phyloP scores from a whole-genome alignment of 495 filamentous ascomycete genomes.

The Penicillium bovifimosum region DNA sequence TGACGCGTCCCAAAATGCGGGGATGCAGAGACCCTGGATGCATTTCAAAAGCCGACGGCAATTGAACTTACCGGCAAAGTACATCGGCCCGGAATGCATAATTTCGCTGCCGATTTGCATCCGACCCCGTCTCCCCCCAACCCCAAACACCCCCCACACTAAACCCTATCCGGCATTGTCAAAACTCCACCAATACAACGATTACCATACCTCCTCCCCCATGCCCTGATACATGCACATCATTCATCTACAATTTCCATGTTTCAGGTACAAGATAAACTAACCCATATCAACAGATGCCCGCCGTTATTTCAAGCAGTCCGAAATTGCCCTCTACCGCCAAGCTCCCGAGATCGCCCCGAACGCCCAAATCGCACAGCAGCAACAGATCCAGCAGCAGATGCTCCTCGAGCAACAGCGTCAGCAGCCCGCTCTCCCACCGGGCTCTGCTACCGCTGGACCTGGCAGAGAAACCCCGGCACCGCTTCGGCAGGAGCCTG shows the following conservation, averaged over 20 bases:
- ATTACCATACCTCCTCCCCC: conserved; percentile 8
- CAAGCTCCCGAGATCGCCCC: conserved; percentile 70
- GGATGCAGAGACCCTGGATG: background rate
- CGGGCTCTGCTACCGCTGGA: conserved; percentile 38
- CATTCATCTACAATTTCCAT: conserved; percentile 3
- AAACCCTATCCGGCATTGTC: conserved; percentile 26
- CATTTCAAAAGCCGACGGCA: conserved; percentile 36
- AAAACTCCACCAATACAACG: conserved; percentile 11
- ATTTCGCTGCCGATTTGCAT: conserved; percentile 8
- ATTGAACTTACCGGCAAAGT: conserved; percentile 19
- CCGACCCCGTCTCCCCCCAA: conserved; percentile 5
- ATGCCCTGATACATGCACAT: background rate
- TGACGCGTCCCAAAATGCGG: conserved; percentile 1
- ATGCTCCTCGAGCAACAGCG: conserved; percentile 32
- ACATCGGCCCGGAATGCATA: conserved; percentile 12
- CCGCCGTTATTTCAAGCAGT: conserved; percentile 97
- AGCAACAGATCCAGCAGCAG: conserved; percentile 44
- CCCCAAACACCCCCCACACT: conserved; percentile 35
- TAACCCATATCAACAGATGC: conserved; percentile 57
- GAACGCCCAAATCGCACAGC: conserved; percentile 42
- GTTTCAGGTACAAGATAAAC: background rate
- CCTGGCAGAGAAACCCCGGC: conserved; percentile 31
- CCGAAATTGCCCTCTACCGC: conserved; percentile 94
- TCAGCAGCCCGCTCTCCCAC: conserved; percentile 35
- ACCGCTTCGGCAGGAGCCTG: conserved; percentile 13